Evolutionary conservation across 805 yeast species (phyloP), one percentile per base, ranked within the genome.

Genomic region (Wickerhamomyces chambardii): DNA sequence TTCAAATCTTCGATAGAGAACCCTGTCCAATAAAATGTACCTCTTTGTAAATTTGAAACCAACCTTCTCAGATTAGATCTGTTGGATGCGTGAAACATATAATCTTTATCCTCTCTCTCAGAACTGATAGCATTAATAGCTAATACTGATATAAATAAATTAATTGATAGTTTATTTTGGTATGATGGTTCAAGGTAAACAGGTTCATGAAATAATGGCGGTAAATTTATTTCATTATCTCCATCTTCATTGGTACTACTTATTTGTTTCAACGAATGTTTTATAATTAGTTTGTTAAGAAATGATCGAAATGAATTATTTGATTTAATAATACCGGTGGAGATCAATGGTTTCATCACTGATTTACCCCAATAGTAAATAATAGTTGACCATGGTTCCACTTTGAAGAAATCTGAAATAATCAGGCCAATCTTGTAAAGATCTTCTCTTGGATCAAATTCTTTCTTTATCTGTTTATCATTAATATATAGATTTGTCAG

Each of bases 21-120:
- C 0, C 86, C 87, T 2, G 84, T 75, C 89, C 89, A 80, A 46
- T 75, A 76, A 50, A 80, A 78, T 0, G 87, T 76, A 1, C 82
- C 75, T 38, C 79, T 63, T 51, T 75, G 84, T 21, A 80, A 49
- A 47, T 80, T 80, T 4, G 72, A 66, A 11, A 80, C 68, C 42
- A 80, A 61, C 33, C 78, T 53, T 39, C 78, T 58, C 28, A 80
- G 52, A 41, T 76, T 78, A 15, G 51, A 52, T 29, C 73, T 59
- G 45, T 78, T 78, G 1, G 68, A 53, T 0, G 76, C 70, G 59
- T 79, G 79, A 48, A 80, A 80, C 84, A 80, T 77, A 52, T 76
- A 80, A 51, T 80, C 87, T 17, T 66, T 62, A 43, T 73, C 89
- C 5, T 62, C 66, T 33, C 86, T 55, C 47, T 79, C 85, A 1